Evolutionary conservation across 2,329 filamentous ascomycete genomes (phyloP), one percentile per base, ranked within the genome.

Genomic region (Aurifilum marmelostoma): DNA sequence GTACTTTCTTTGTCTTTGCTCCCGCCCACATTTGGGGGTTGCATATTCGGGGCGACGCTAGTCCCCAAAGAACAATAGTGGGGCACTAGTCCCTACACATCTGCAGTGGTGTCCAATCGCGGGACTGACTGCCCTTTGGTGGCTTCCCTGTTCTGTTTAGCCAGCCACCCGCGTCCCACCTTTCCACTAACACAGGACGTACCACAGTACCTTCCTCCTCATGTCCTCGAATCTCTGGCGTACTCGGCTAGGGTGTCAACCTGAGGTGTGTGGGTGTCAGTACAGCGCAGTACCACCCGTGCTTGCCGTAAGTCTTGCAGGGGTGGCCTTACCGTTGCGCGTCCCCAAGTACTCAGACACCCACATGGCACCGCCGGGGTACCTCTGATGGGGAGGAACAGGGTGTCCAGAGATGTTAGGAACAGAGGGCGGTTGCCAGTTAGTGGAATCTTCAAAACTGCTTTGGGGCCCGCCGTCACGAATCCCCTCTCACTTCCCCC

Each of bases 371-470:
- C 56, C 32, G 56, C 56, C 32, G 18, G 29, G 56, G 56, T 59
- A 59, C 56, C 56, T 59, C 29, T 34, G 21, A 9, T 29, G 52
- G 52, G 27, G 21, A 8, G 16, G 32, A 32, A 18, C 24, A 37
- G 54, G 29, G 54, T 37, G 32, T 37, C 32, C 56, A 16, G 32
- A 16, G 58, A 11, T 60, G 32, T 32, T n/a, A 12, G 34, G 24
- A 18, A 60, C 32, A 39, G 18, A n/a, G 43, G 21, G 58, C 58
- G 21, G 56, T n/a, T 24, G 66, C 7, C 32, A 59, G 62, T 18
- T 12, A n/a, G 65, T 63, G 66, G 66, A 67, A 68, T 71, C 70
- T 79, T 79, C 78, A 79, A 78, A 79, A 79, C 75, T 76, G 74
- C 72, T 74, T 73, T 71, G 72, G 72, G 72, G 73, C 76, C 77